Evolutionary conservation across 2,329 filamentous ascomycete species (phyloP).

Genomic region (Aureobasidium vineae): DNA sequence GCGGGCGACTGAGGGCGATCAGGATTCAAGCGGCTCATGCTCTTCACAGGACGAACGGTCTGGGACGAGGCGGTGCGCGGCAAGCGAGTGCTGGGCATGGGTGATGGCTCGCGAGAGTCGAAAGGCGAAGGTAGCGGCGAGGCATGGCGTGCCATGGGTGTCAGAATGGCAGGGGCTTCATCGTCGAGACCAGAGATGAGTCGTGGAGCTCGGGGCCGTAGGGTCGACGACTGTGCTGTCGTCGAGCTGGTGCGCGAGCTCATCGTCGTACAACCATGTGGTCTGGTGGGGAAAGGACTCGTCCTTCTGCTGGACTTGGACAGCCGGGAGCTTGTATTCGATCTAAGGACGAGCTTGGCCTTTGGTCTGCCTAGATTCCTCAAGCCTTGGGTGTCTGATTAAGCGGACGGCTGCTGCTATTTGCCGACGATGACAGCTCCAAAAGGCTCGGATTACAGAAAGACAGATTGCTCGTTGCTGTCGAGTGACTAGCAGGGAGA

Average conservation of each 20-base stretch:
- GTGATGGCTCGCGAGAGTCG: constrained; percentile 39
- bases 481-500: background rate
- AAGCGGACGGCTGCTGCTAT: background rate
- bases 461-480: background rate
- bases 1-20: background rate
- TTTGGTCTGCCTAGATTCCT: background rate
- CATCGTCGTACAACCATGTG: constrained; percentile 15
- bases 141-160: constrained; percentile 38
- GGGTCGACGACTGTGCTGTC: constrained; percentile 38
- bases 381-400: background rate
- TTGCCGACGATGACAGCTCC: background rate
- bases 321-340: background rate
- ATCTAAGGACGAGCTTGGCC: constrained; percentile 3
- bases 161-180: constrained; percentile 40
- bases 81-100: constrained; percentile 36
- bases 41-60: constrained; percentile 3
- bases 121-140: constrained; percentile 42
- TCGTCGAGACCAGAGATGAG: constrained; percentile 51
- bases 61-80: constrained; percentile 27
- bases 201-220: constrained; percentile 49
- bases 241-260: constrained; percentile 42
- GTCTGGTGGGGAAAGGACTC: constrained; percentile 31
- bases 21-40: constrained; percentile 7
- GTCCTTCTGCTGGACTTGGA: constrained; percentile 11
- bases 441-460: background rate